Evolutionary conservation across 2,329 filamentous ascomycete genomes (phyloP).

Genomic region (Boeremia exigua): DNA sequence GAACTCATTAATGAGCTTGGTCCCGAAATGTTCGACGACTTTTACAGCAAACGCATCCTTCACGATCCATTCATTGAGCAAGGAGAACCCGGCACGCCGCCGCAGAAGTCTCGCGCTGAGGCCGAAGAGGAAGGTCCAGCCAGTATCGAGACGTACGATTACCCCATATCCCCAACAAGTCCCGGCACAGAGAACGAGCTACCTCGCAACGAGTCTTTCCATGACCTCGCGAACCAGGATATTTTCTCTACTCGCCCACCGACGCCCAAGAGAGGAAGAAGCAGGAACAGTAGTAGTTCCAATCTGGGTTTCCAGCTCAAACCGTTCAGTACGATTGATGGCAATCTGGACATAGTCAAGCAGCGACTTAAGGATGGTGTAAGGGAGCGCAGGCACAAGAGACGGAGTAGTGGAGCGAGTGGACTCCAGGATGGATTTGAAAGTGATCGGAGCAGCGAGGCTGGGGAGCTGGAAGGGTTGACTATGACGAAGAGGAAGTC

Average conservation of each 20-base stretch:
- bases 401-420: conserved; percentile 49
- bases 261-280: conserved; percentile 77
- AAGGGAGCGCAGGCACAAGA: conserved; percentile 72
- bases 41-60: conserved; percentile 49
- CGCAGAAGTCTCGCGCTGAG: conserved; percentile 26
- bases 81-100: conserved; percentile 30
- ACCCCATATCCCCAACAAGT: conserved; percentile 33
- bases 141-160: conserved; percentile 35
- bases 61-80: conserved; percentile 42
- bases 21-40: conserved; percentile 97
- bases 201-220: conserved; percentile 91
- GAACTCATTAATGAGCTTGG: conserved; percentile 93
- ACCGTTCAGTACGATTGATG: conserved; percentile 71
- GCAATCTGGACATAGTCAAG: conserved; percentile 80
- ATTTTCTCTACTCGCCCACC: conserved; percentile 89
- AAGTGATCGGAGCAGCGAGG: conserved; percentile 16
- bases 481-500: conserved; percentile 30
- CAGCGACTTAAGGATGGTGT: conserved; percentile 85
- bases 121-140: conserved; percentile 22
- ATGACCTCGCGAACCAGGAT: conserved; percentile 83
- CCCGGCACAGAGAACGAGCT: conserved; percentile 28
- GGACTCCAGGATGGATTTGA: conserved; percentile 29
- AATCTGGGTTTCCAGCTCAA: conserved; percentile 70
- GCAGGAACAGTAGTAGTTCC: conserved; percentile 63
- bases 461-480: conserved; percentile 30